phyloP scores from a whole-genome alignment of 2,329 filamentous ascomycete genomes.

The Biscogniauxia mediterranea region DNA sequence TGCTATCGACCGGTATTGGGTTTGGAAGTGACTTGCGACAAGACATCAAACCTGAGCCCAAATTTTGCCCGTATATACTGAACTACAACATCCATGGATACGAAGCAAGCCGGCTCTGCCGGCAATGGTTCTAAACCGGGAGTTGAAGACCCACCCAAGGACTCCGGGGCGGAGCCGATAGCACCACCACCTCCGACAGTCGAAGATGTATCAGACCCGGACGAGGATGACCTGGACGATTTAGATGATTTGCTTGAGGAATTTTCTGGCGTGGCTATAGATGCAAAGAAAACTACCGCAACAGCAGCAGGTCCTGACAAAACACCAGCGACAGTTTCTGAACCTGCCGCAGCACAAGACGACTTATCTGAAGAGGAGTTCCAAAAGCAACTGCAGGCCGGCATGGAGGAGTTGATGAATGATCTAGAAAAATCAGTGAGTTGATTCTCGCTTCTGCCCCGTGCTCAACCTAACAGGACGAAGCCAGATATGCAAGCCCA shows the following conservation, averaged over 20 bases:
- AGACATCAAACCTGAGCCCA: neutral
- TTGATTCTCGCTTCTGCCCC: conserved; percentile 1
- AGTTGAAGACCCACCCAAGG: conserved; percentile 6
- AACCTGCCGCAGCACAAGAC: conserved; percentile 35
- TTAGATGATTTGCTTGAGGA: conserved; percentile 94
- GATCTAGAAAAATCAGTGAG: conserved; percentile 63
- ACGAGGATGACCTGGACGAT: conserved; percentile 90
- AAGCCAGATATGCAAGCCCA: conserved; percentile 73
- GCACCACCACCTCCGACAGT: conserved; percentile 28
- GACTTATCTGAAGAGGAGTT: conserved; percentile 72
- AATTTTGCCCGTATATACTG: neutral
- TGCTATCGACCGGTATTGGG: neutral
- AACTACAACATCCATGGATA: conserved; percentile 17
- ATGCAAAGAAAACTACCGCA: conserved; percentile 40
- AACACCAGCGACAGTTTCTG: conserved; percentile 20
- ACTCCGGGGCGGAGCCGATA: conserved; percentile 22
- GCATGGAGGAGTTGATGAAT: conserved; percentile 81
- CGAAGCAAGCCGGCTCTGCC: conserved; percentile 14
- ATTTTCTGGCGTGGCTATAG: conserved; percentile 67
- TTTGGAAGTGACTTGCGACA: neutral
- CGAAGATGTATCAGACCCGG: conserved; percentile 76
- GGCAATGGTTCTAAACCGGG: conserved; percentile 14
- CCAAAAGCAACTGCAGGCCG: conserved; percentile 79
- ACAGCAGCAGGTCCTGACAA: conserved; percentile 24
- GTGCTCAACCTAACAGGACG: neutral